A percentile compares a stretch with the other conserved stretches of the same genome.
phyloP scores from a whole-genome alignment of 2,329 filamentous ascomycete species.

The Sarocladiaceae sp. region DNA sequence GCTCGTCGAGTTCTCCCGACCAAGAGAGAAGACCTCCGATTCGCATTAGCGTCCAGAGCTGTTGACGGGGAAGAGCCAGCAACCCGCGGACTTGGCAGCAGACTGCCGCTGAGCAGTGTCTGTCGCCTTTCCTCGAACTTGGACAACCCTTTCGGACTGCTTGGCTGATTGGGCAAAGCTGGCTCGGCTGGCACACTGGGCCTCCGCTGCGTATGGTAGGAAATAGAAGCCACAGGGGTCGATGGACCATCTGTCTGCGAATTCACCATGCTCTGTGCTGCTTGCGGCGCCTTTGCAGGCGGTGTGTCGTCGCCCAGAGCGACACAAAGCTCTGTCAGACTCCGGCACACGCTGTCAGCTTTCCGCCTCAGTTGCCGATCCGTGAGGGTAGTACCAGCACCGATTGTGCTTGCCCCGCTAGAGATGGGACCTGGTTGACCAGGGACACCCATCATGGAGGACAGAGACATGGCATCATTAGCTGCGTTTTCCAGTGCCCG shows the following conservation, averaged over 20 bases:
- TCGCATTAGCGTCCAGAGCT: slow-evolving; percentile 30
- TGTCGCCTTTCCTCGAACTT: slow-evolving; percentile 51
- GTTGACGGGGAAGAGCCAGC: slow-evolving; percentile 34
- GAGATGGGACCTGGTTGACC: slow-evolving; percentile 67
- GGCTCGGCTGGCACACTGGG: slow-evolving; percentile 38
- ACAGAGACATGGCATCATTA: slow-evolving; percentile 73
- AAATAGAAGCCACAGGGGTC: slow-evolving; percentile 43
- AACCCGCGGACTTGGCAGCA: slow-evolving; percentile 41
- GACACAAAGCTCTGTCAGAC: slow-evolving; percentile 86
- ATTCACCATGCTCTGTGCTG: slow-evolving; percentile 8
- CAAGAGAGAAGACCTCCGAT: slow-evolving; percentile 51
- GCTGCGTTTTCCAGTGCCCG: slow-evolving; percentile 76
- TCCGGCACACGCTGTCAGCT: slow-evolving; percentile 88
- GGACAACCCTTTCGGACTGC: slow-evolving; percentile 29
- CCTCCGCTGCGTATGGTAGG: slow-evolving; percentile 35
- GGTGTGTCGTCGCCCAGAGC: slow-evolving; percentile 64
- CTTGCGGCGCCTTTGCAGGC: slow-evolving; percentile 25
- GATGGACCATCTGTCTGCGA: slow-evolving; percentile 25
- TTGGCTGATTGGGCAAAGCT: slow-evolving; percentile 26
- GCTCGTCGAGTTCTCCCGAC: slow-evolving; percentile 40
- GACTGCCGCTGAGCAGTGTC: slow-evolving; percentile 40
- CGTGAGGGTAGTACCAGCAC: slow-evolving; percentile 50
- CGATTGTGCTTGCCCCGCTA: slow-evolving; percentile 60
- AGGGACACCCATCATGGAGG: slow-evolving; percentile 70
- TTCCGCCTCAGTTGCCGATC: slow-evolving; percentile 87